Percentiles rank a stretch among this genome's conserved stretches.
Evolutionary conservation across 352 stramenopile genomes (phyloP).

Genomic region (Phytophthora quininea): DNA sequence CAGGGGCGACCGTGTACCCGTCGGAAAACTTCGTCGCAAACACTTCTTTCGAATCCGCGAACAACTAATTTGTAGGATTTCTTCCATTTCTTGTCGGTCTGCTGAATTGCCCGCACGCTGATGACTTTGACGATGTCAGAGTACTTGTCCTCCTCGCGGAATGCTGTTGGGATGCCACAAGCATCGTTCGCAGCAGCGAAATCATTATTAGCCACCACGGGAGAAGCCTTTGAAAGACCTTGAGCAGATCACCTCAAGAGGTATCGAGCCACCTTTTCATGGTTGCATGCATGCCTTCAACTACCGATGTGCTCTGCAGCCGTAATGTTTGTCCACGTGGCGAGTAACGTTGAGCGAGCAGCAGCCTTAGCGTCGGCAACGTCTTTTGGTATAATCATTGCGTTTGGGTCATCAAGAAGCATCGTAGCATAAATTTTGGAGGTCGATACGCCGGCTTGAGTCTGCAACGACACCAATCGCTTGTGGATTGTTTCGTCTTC

Average conservation of each 20-base stretch:
- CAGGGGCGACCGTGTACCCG: constrained; percentile 2
- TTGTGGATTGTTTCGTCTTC: neutral
- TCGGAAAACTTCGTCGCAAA: neutral
- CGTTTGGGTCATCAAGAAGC: neutral
- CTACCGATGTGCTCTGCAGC: neutral
- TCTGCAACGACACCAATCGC: neutral
- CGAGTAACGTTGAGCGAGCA: neutral
- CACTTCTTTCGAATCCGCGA: neutral
- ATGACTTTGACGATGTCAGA: neutral
- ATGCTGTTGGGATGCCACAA: neutral
- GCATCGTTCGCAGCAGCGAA: constrained; percentile 1
- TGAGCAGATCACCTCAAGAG: constrained; percentile 1
- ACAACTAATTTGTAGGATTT: constrained; percentile 1
- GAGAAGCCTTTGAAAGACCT: constrained; percentile 1
- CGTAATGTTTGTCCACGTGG: neutral
- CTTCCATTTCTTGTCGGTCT: neutral
- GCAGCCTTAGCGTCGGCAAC: constrained; percentile 6
- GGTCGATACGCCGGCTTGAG: neutral
- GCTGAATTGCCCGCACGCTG: neutral
- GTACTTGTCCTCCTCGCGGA: neutral
- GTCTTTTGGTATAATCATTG: neutral
- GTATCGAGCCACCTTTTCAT: constrained; percentile 3
- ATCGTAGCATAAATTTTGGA: constrained; percentile 9
- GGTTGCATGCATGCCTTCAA: constrained; percentile 5
- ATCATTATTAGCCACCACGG: constrained; percentile 7